A percentile compares a stretch with the other conserved stretches of the same genome.
Evolutionary conservation across 306 rosid species (phyloP).

Genomic region (Ammopiptanthus mongolicus): DNA sequence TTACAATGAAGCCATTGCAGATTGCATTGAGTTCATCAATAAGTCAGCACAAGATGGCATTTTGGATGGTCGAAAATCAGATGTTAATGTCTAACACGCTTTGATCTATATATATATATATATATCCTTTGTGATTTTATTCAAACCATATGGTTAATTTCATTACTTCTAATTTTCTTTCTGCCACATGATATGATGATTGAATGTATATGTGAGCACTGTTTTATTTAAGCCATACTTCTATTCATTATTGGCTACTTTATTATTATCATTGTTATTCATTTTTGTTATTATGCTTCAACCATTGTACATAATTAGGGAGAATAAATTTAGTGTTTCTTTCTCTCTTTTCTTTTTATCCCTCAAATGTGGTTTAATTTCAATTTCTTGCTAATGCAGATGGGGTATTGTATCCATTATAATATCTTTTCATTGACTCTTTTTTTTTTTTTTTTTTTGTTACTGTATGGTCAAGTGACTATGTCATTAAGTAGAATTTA

Average conservation of each 20-base stretch:
- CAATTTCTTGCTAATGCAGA: neutral
- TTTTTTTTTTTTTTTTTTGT: too few species aligned
- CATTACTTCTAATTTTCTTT: neutral
- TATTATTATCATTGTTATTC: neutral
- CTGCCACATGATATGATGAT: neutral
- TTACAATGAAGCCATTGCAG: slow-evolving; percentile 74
- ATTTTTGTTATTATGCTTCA: neutral
- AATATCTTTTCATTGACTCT: neutral
- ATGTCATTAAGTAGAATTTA: neutral
- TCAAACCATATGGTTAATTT: neutral
- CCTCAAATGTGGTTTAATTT: neutral
- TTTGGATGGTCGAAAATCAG: slow-evolving; percentile 41
- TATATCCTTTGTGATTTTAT: neutral
- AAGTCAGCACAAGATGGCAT: slow-evolving; percentile 58
- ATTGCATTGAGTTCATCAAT: slow-evolving; percentile 88
- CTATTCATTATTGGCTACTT: neutral
- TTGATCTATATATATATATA: neutral
- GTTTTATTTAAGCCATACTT: neutral
- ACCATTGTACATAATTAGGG: neutral
- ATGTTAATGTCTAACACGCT: slow-evolving; percentile 36
- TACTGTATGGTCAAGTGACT: neutral
- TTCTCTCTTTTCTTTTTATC: neutral
- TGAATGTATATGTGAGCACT: slow-evolving; percentile 9
- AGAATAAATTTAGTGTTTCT: neutral
- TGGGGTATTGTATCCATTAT: neutral